These are phyloP conservation scores for Wickerhamiella spandovensis DNA, from an alignment of 805 yeast genomes.

Conservation along the genomic window DNA sequence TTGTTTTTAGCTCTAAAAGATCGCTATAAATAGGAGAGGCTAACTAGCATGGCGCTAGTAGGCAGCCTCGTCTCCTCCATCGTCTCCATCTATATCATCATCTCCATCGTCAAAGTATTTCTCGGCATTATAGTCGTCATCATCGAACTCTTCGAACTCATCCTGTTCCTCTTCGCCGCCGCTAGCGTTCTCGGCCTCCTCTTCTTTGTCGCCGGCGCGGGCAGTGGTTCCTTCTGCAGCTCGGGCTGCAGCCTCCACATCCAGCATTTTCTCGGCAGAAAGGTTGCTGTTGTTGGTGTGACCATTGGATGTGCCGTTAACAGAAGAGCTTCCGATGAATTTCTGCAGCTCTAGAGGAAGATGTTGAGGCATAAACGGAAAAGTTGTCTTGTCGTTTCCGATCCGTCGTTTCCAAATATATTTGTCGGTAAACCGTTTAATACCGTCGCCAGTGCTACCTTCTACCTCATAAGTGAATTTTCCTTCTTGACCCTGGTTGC, in stretches of 20 bases:
- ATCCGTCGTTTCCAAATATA: conserved; percentile 58
- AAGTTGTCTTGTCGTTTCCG: conserved; percentile 62
- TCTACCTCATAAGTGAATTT: conserved; percentile 9
- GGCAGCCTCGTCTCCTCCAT: conserved; percentile 55
- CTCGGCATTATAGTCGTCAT: conserved; percentile 70
- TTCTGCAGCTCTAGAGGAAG: conserved; percentile 68
- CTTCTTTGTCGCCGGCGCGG: conserved; percentile 23
- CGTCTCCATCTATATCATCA: conserved; percentile 40
- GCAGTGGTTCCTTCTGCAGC: conserved; percentile 24
- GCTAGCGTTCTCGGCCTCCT: conserved; percentile 32
- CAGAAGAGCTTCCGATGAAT: conserved; percentile 40
- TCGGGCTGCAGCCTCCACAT: conserved; percentile 22
- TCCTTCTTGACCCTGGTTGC: conserved; percentile 12
- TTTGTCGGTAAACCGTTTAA: conserved; percentile 69
- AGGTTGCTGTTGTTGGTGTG: not conserved
- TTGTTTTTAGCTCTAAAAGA: not conserved
- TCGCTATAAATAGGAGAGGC: not conserved
- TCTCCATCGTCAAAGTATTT: conserved; percentile 63
- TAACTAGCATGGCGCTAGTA: too few relatives aligned
- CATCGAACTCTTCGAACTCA: conserved; percentile 60
- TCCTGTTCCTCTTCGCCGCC: conserved; percentile 40
- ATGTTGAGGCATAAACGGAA: conserved; percentile 56
- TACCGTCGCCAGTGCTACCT: conserved; percentile 38
- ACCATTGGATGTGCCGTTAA: not conserved
- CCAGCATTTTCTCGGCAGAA: not conserved